Evolutionary conservation across 192 early-diverging fungal species (phyloP), one percentile per base, ranked within the genome.

Genomic region (Podila epigama): DNA sequence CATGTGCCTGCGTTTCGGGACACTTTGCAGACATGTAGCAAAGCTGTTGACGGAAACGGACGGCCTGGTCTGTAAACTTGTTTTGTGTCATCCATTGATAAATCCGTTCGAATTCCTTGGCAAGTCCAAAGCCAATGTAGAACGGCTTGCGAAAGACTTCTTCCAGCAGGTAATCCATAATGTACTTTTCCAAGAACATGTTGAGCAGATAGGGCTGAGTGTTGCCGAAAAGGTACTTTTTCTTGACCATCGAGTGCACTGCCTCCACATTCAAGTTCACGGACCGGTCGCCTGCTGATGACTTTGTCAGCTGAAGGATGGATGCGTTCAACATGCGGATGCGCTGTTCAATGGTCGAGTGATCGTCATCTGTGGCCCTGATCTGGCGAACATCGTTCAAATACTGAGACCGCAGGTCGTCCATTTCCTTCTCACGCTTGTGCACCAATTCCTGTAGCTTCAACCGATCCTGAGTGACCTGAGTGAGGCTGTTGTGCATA

Each of bases 111-210:
- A 69, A 80, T 12, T 79, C 60, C 29, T 58, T 59, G 6, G 68
- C 64, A 35, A 83, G 41, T 0, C 39, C 20, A 11, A 78, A 81
- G 13, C 80, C 72, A 42, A 83, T 79, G 39, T 84, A 79, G 18
- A 80, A 64, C 11, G 71, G 79, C 10, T 67, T 60, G 51, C 81
- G 52, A 44, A 83, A 83, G 36, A 86, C 69, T 32, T 82, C 75
- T 16, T 81, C 69, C 6, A 86, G 55, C 27, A 86, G 57, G 1
- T 66, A 59, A 53, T 86, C 84, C 82, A 86, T 83, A 29, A 86
- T 81, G 33, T 82, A 83, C 51, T 86, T 86, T 64, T 86, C 80
- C 22, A 83, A 68, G 51, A 83, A 68, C 80, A 86, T 86, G 51
- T 79, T 79, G 55, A 81, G 65, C 12, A 75, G 72, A 61, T 82